Evolutionary conservation across 2,329 filamentous ascomycete genomes (phyloP).

Genomic region (Alternaria sp.): DNA sequence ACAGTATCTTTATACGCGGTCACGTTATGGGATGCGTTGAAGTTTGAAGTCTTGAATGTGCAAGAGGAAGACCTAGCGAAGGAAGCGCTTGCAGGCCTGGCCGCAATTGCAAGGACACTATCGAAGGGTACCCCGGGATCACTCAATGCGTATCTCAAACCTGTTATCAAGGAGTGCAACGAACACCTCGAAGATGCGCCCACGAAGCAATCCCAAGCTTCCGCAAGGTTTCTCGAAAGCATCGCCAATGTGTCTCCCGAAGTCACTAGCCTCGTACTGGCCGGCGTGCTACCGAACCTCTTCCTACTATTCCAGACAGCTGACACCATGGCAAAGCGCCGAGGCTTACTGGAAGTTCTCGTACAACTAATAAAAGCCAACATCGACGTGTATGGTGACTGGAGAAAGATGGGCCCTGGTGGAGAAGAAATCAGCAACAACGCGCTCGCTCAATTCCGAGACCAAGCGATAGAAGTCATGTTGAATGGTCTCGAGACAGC

Average conservation of each 20-base stretch:
- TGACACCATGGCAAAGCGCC: conserved; percentile 66
- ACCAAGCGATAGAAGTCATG: conserved; percentile 52
- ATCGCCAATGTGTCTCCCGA: conserved; percentile 62
- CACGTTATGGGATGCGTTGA: conserved; percentile 71
- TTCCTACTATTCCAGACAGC: conserved; percentile 67
- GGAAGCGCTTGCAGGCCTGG: conserved; percentile 62
- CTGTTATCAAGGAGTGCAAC: conserved; percentile 70
- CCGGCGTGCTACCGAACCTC: conserved; percentile 63
- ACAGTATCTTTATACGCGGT: conserved; percentile 68
- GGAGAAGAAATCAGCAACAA: conserved; percentile 41
- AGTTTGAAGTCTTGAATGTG: conserved; percentile 71
- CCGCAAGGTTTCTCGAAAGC: conserved; percentile 65
- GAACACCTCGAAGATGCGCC: conserved; percentile 72
- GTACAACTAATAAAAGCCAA: conserved; percentile 65
- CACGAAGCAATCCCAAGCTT: conserved; percentile 70
- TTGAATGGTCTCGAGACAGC: conserved; percentile 52
- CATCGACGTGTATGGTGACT: conserved; percentile 62
- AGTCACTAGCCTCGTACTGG: conserved; percentile 62
- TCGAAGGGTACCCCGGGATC: conserved; percentile 57
- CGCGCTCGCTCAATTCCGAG: conserved; percentile 49
- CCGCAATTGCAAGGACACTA: conserved; percentile 62
- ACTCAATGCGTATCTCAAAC: conserved; percentile 62
- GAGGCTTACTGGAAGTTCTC: conserved; percentile 67
- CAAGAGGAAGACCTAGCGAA: conserved; percentile 70
- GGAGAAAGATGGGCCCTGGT: conserved; percentile 54